These are phyloP conservation scores for Coprinopsis marcescibilis DNA, from an alignment of 768 basidiomycete genomes.

Conservation along the genomic window DNA sequence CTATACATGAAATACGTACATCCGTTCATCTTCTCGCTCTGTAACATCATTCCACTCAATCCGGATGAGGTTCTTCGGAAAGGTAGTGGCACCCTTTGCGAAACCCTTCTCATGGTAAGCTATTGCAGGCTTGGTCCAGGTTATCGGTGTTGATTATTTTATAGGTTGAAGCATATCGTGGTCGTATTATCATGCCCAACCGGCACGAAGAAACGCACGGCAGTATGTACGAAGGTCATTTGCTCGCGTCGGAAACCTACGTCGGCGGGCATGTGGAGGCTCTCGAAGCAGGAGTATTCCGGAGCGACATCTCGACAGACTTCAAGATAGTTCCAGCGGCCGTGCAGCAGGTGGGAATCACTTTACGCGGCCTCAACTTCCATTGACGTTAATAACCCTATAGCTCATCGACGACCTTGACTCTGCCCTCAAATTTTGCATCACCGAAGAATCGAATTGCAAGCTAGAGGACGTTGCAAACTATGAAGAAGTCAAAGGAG, in stretches of 20 bases:
- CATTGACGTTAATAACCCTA: background rate
- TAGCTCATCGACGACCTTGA: slow-evolving; percentile 94
- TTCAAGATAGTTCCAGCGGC: slow-evolving; percentile 92
- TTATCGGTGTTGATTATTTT: background rate
- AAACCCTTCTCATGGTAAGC: slow-evolving; percentile 93
- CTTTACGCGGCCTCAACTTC: slow-evolving; percentile 4
- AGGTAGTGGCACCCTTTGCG: slow-evolving; percentile 94
- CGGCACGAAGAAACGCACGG: slow-evolving; percentile 90
- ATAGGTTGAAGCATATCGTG: slow-evolving; percentile 93
- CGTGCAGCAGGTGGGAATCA: slow-evolving; percentile 61
- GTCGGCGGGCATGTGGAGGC: slow-evolving; percentile 99
- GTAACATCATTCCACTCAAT: slow-evolving; percentile 96
- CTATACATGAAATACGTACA: slow-evolving; percentile 99
- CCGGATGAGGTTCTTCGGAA: slow-evolving; percentile 96
- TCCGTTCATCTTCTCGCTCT: slow-evolving; percentile 97
- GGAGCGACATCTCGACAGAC: slow-evolving; percentile 90
- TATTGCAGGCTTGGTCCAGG: slow-evolving; percentile 63
- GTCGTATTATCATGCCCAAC: slow-evolving; percentile 95
- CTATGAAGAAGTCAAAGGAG: slow-evolving; percentile 85
- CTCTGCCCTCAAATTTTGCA: slow-evolving; percentile 83
- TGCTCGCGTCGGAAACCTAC: slow-evolving; percentile 96
- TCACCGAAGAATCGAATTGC: slow-evolving; percentile 77
- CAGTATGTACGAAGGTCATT: slow-evolving; percentile 91
- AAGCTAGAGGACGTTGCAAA: slow-evolving; percentile 84
- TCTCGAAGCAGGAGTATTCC: slow-evolving; percentile 95